Evolutionary conservation across 108 stramenopile genomes (phyloP), one percentile per base, ranked within the genome.

Genomic region (Tribonema minus): DNA sequence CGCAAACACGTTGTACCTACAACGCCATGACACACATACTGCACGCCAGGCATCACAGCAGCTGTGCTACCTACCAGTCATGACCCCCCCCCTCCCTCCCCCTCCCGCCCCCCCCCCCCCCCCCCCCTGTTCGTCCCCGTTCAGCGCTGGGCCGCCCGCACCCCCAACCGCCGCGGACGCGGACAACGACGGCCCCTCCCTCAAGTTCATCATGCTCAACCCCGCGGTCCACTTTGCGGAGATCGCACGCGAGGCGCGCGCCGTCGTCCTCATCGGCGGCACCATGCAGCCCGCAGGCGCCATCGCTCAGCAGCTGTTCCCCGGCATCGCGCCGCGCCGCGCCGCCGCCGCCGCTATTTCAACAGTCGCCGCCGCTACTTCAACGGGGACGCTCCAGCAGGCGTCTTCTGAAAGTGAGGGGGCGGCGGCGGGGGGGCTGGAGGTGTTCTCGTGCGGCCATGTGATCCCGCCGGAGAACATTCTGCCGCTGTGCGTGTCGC

Each of bases 231-330:
- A 88, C 65, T 90, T 96, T 58, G 65, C 84, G 36, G 81, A 90
- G 79, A 85, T 99, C 32, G 72, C 94, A 26, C 68, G 84, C 1
- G 85, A 95, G 82, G 91, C 95, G 0, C 88, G 91, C 80, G 92
- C 96, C 9, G 86, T 99, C 4, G 89, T 95, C 12, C 86, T 99
- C 60, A 93, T 96, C 37, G 98, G 98, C 35, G 98, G 98, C 40
- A 99, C 98, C 31, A 87, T 99, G 64, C 91, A 90, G 60, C 98
- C 98, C 2, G 88, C 95, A 58, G 88, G 76, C 9, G 91, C 91
- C 59, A 85, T 98, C 32, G 91, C 91, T 27, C 86, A 90, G 62
- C 94, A 96, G 78, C 87, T 98, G 32, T 90, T 97, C 39, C 75
- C 84, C 26, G 31, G 79, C 3, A n/a, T 81, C 33, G n/a, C n/a